Evolutionary conservation across 2,329 filamentous ascomycete species (phyloP), one percentile per base, ranked within the genome.

Genomic region (Aspergillus hortae): DNA sequence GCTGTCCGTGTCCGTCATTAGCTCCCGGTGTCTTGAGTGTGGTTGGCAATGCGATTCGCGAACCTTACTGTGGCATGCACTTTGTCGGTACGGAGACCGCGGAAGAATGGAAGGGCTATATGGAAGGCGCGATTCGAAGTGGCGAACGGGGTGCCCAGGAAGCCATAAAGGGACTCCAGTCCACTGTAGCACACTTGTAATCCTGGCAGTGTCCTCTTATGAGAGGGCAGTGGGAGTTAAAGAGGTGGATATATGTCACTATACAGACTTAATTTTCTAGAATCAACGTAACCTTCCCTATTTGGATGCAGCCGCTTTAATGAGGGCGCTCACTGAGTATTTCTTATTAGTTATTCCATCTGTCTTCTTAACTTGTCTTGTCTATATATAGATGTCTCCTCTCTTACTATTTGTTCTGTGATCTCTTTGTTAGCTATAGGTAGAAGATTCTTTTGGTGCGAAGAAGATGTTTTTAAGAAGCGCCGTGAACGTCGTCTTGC

Each of bases 31-130:
- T 77, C 4, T 56, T 77, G 7, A 66, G 64, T 4, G 57, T 61
- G 1, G 59, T 66, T 2, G 63, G 66, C 1, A 60, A 70, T 10
- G 61, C 61, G 4, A 54, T 78, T 9, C 61, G 71, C n/a, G 61
- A 69, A 27, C 58, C 66, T 0, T 63, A 66, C 44, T 67, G 73
- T 4, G 69, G 76, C 30, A 25, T 82, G 3, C 75, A 82, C 56
- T 84, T 82, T 56, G 78, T 74, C 2, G 80, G 81, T 0, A 82
- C 80, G 0, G 81, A 84, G 67, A 79, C 75, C 1, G 73, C 75
- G 0, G 68, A 60, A 2, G 73, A 78, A 52, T 83, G 80, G 80
- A 79, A 77, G 49, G 80, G 80, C 0, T 83, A 82, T 59, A 82
- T 84, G 78, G 81, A 84, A 54, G 81, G 81, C 1, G 81, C 81